A percentile compares a stretch with the other conserved stretches of the same genome.
Conservation (phyloP, 164 flowering plant species). For the Dillenia turbinata region DNA sequence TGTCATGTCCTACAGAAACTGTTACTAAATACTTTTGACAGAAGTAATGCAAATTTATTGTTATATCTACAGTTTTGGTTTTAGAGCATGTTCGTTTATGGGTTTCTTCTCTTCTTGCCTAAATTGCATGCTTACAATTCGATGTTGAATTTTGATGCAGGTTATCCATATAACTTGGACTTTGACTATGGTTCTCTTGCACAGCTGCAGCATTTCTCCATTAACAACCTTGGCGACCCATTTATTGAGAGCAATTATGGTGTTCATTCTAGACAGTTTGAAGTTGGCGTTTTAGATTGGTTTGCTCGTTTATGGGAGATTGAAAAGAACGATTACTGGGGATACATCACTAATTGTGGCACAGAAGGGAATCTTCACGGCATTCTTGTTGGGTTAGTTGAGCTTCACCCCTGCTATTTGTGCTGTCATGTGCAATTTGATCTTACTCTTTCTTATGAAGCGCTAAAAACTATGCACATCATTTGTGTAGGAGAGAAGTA, state of each 20-base stretch:
- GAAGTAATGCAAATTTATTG: too few relatives aligned
- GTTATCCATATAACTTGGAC: constrained; percentile 96
- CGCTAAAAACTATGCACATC: neutral
- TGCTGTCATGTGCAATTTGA: neutral
- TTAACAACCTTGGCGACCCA: constrained; percentile 97
- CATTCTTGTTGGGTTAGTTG: constrained; percentile 84
- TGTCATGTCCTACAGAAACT: too few relatives aligned
- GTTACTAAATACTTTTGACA: too few relatives aligned
- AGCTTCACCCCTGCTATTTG: neutral
- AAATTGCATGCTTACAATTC: neutral
- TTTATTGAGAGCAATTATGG: constrained; percentile 99
- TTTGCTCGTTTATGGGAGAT: constrained; percentile 98
- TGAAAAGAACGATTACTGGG: constrained; percentile 94
- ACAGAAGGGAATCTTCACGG: constrained; percentile 99
- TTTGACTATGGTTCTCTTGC: constrained; percentile 91
- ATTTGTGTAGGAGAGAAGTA: constrained; percentile 80
- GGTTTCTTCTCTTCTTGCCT: neutral
- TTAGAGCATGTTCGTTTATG: neutral
- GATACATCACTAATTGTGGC: constrained; percentile 97
- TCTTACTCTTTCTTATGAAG: neutral
- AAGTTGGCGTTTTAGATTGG: constrained; percentile 99
- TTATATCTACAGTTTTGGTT: too few relatives aligned
- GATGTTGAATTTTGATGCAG: constrained; percentile 27
- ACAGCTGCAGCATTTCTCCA: constrained; percentile 95
- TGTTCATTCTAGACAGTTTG: constrained; percentile 96